A percentile compares a stretch with the other conserved stretches of the same genome.
Evolutionary conservation across 306 rosid genomes (phyloP).

Genomic region (Acmispon strigosus): DNA sequence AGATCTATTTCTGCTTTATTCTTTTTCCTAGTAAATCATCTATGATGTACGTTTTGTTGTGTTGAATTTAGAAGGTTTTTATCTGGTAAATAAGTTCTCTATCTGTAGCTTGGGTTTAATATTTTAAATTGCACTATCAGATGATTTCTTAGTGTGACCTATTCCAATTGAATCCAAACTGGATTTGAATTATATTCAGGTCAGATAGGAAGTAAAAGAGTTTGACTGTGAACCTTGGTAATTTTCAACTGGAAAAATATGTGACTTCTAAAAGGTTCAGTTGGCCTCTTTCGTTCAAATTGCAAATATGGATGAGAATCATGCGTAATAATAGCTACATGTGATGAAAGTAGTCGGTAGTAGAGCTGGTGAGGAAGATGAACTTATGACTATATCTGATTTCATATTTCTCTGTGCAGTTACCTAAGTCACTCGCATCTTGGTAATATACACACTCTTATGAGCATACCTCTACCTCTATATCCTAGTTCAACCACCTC

Average conservation of each 20-base stretch:
- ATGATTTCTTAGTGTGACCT: not conserved
- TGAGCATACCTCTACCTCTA: too few species aligned
- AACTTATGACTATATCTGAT: not conserved
- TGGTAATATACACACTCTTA: not conserved
- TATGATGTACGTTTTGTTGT: not conserved
- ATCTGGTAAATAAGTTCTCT: not conserved
- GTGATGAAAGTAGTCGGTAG: not conserved
- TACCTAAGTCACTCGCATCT: not conserved
- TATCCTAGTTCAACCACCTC: not conserved
- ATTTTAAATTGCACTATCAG: not conserved
- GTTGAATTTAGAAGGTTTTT: not conserved
- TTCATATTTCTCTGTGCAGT: not conserved
- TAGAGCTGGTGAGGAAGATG: not conserved
- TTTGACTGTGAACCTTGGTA: not conserved
- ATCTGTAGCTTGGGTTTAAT: not conserved
- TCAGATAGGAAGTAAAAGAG: not conserved
- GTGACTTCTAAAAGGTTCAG: not conserved
- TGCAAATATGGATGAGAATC: not conserved
- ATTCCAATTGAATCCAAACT: not conserved
- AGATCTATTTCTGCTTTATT: not conserved
- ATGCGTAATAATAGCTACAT: not conserved
- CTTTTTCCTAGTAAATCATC: not conserved
- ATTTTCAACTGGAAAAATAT: not conserved
- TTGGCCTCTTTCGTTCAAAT: not conserved
- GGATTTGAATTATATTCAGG: not conserved